Conservation (phyloP, 805 yeast species). For the Candida palmyrensis region DNA sequence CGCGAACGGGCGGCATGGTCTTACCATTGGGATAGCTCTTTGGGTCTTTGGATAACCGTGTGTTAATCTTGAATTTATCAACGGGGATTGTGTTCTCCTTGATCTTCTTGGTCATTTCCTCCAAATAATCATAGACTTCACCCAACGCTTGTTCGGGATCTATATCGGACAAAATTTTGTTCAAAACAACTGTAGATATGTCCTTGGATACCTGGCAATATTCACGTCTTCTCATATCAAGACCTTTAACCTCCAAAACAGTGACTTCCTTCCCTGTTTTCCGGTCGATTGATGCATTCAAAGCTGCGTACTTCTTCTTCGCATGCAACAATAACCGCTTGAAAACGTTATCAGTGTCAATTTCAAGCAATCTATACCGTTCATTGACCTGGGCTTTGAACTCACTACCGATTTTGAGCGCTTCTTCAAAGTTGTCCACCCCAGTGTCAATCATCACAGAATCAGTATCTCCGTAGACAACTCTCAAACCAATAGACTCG, state of each 20-base stretch:
- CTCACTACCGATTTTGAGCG: conserved; percentile 75
- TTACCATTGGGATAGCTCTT: conserved; percentile 75
- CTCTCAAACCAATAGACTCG: conserved; percentile 74
- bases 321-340: conserved; percentile 80
- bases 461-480: conserved; percentile 97
- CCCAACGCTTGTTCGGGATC: conserved; percentile 75
- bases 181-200: conserved; percentile 68
- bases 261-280: conserved; percentile 50
- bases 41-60: conserved; percentile 88
- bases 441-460: conserved; percentile 98
- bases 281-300: conserved; percentile 50
- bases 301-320: conserved; percentile 97
- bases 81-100: conserved; percentile 57
- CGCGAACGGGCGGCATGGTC: conserved; percentile 84
- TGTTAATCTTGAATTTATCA: conserved; percentile 72
- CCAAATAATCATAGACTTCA: conserved; percentile 69
- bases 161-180: conserved; percentile 62
- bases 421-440: conserved; percentile 60
- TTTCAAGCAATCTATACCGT: conserved; percentile 79
- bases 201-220: conserved; percentile 91
- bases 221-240: conserved; percentile 96
- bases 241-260: conserved; percentile 84
- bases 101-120: conserved; percentile 51
- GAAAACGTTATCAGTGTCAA: conserved; percentile 92
- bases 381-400: conserved; percentile 86